Evolutionary conservation across 2,329 filamentous ascomycete genomes (phyloP), one percentile per base, ranked within the genome.

Genomic region (Tolypocladium guangdongense): DNA sequence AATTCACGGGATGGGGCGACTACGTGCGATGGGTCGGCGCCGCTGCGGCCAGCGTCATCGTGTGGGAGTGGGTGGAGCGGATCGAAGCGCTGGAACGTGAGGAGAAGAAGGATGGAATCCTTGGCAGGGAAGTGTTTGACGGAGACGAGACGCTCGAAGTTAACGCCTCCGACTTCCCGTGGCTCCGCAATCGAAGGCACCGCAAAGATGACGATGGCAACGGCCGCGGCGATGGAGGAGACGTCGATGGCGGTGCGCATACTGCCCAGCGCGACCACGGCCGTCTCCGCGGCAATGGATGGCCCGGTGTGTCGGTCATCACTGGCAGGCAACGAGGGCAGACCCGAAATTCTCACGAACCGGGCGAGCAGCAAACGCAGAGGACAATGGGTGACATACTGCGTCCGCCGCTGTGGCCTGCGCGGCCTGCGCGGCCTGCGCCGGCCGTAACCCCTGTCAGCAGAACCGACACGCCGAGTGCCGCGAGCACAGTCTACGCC

Each of bases 21-120:
- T 96, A 96, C 64, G 91, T 96, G 47, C 79, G 90, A 63, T 96
- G 91, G 91, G 91, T 96, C n/a, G 91, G 91, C 49, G 90, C 90
- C 1, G 90, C 91, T 0, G 90, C 90, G 1, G 91, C 91, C 32
- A 95, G 90, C 70, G 91, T 96, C n/a, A 88, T 96, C 24, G 91
- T 96, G 2, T 96, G 91, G 91, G 91, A 96, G 69, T 96, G 91
- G 91, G 91, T 96, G 3, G 91, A 96, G 69, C 81, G 91, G 30
- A 96, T 96, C 49, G 91, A 96, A 67, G 89, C 90, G 0, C 70
- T 96, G 56, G 91, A 96, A 72, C 82, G 91, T 60, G 90, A 96
- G 67, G 90, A 96, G 67, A 90, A 91, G 70, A 95, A 95, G 69
- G 90, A 95, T 61, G 91, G 91, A 0, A 95, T 96, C 53, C 72